phyloP scores from a whole-genome alignment of 768 basidiomycete species.

The Rhizopogon rudus region DNA sequence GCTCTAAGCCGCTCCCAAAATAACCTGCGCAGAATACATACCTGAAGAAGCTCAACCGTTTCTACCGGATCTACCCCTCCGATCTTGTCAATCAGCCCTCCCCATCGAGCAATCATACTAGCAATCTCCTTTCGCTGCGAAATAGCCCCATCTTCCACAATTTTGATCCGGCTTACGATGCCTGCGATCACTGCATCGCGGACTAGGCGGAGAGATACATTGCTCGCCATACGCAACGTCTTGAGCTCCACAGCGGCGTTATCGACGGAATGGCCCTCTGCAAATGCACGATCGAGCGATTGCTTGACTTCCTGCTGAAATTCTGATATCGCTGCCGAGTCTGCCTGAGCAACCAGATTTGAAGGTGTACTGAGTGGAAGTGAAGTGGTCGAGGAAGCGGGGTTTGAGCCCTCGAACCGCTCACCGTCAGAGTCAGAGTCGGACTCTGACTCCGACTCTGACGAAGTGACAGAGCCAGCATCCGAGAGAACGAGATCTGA shows the following conservation, averaged over 20 bases:
- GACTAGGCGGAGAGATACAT: constrained; percentile 83
- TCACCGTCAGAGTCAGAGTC: constrained; percentile 40
- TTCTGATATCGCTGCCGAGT: constrained; percentile 52
- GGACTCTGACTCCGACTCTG: constrained; percentile 38
- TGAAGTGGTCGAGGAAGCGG: constrained; percentile 45
- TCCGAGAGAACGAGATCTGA: constrained; percentile 63
- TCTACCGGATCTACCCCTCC: constrained; percentile 82
- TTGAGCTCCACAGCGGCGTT: constrained; percentile 93
- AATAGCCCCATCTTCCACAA: constrained; percentile 50
- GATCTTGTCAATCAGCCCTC: constrained; percentile 71
- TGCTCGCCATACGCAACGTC: constrained; percentile 95
- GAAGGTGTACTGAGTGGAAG: constrained; percentile 36
- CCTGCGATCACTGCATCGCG: constrained; percentile 86
- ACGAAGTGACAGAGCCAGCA: constrained; percentile 50
- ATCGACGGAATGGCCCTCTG: constrained; percentile 87
- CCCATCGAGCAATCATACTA: constrained; percentile 72
- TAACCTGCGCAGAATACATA: constrained; percentile 23
- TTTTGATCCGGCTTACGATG: constrained; percentile 66
- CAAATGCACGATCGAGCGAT: constrained; percentile 88
- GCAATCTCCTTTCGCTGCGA: constrained; percentile 65
- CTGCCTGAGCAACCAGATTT: constrained; percentile 31
- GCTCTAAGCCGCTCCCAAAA: background rate
- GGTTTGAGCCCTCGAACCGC: constrained; percentile 26
- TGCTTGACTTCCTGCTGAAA: constrained; percentile 75
- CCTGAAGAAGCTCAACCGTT: constrained; percentile 76